Conservation (phyloP, 257 asterid species). For the Echium plantagineum region DNA sequence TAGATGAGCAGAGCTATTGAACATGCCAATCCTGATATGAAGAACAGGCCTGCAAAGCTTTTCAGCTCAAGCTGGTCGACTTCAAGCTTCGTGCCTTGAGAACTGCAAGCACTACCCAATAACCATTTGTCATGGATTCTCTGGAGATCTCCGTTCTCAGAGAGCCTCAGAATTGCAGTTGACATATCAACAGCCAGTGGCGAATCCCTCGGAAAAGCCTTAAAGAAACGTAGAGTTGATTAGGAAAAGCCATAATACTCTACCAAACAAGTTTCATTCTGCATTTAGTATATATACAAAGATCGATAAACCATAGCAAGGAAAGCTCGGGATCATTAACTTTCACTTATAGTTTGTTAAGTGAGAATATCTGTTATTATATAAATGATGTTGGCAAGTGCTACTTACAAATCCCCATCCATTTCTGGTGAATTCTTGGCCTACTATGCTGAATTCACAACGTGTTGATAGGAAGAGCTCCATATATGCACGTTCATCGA, state of each 20-base stretch:
- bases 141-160: conserved; percentile 49
- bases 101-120: conserved; percentile 37
- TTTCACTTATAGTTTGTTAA: background rate
- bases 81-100: conserved; percentile 30
- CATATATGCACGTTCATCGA: conserved; percentile 47
- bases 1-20: conserved; percentile 31
- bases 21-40: conserved; percentile 32
- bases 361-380: background rate
- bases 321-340: no score
- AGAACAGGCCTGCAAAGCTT: conserved; percentile 42
- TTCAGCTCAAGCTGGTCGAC: conserved; percentile 34
- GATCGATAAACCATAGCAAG: no score
- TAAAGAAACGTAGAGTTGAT: background rate
- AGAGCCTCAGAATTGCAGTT: conserved; percentile 39
- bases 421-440: conserved; percentile 44
- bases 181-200: conserved; percentile 48
- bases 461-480: conserved; percentile 45
- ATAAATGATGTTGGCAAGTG: background rate
- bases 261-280: background rate
- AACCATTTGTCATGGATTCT: conserved; percentile 53
- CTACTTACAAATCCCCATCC: conserved; percentile 71
- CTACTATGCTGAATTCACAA: conserved; percentile 44
- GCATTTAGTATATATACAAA: no score
- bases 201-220: conserved; percentile 54
- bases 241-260: background rate